A percentile compares a stretch with the other conserved stretches of the same genome.
phyloP scores from a whole-genome alignment of 2,329 filamentous ascomycete species.

The Purpureocillium lavendulum region DNA sequence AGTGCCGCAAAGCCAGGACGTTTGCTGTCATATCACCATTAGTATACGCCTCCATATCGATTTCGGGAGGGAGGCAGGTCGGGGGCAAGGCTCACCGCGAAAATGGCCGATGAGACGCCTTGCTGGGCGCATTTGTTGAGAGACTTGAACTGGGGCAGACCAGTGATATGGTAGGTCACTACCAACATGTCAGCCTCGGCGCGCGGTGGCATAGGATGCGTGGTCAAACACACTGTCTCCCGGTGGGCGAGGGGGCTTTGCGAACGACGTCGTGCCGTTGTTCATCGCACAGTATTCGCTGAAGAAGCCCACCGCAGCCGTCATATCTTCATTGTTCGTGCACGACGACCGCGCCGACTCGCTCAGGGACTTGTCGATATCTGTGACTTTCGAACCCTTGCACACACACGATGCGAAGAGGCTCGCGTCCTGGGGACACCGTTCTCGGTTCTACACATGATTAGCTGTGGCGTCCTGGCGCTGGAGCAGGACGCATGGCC shows the following conservation, averaged over 20 bases:
- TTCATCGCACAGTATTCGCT: conserved; percentile 43
- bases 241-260: conserved; percentile 34
- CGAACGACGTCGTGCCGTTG: conserved; percentile 40
- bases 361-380: conserved; percentile 33
- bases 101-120: conserved; percentile 33
- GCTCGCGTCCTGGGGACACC: conserved; percentile 30
- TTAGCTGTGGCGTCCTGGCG: too few relatives aligned
- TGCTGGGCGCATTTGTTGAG: conserved; percentile 35
- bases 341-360: conserved; percentile 34
- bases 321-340: conserved; percentile 34
- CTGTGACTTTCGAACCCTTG: conserved; percentile 37
- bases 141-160: conserved; percentile 34
- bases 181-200: conserved; percentile 1
- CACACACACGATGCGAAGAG: conserved; percentile 44
- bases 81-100: conserved; percentile 21
- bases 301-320: conserved; percentile 41
- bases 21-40: conserved; percentile 13
- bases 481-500: too few relatives aligned
- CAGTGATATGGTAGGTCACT: conserved; percentile 49
- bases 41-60: too few relatives aligned
- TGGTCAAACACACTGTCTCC: conserved; percentile 43
- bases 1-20: conserved; percentile 29
- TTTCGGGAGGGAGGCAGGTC: conserved; percentile 8
- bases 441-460: conserved; percentile 15
- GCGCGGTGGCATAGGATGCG: too few relatives aligned